phyloP scores from a whole-genome alignment of 306 rosid genomes.

The Astragalus membranaceus region DNA sequence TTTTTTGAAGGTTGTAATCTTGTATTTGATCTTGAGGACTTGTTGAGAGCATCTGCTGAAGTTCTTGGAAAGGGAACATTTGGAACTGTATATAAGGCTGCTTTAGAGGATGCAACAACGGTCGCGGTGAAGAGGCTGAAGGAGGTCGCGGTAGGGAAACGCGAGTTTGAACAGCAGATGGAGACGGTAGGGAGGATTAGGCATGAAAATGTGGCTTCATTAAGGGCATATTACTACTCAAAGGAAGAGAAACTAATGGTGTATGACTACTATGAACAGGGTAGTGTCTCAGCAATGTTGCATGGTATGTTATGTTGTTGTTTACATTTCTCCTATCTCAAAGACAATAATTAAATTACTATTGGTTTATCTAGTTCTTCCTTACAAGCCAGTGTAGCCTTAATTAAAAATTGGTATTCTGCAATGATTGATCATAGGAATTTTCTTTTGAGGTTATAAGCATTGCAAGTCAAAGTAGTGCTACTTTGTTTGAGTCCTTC shows the following conservation, averaged over 20 bases:
- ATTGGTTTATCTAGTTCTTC: background rate
- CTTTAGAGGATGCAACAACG: slow-evolving; percentile 61
- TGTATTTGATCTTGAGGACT: slow-evolving; percentile 80
- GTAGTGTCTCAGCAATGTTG: slow-evolving; percentile 68
- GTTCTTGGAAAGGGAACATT: slow-evolving; percentile 88
- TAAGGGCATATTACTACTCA: slow-evolving; percentile 84
- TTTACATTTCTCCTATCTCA: background rate
- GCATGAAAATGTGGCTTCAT: slow-evolving; percentile 63
- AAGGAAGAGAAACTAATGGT: slow-evolving; percentile 92
- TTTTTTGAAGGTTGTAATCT: slow-evolving; percentile 63
- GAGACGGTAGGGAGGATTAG: slow-evolving; percentile 60
- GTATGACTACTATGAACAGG: slow-evolving; percentile 62
- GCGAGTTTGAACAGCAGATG: slow-evolving; percentile 85
- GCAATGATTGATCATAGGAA: background rate
- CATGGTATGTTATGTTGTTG: slow-evolving; percentile 58
- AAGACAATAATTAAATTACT: background rate
- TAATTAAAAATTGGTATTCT: background rate
- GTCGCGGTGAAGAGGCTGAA: slow-evolving; percentile 84
- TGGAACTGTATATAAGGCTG: slow-evolving; percentile 81
- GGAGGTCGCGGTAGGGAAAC: slow-evolving; percentile 61
- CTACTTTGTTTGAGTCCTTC: too few species aligned
- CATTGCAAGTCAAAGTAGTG: too few species aligned
- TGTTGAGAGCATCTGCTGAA: slow-evolving; percentile 90
- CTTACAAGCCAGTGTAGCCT: background rate
- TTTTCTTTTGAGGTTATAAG: too few species aligned